These are phyloP conservation scores for Inonotus obliquus DNA, from an alignment of 1,284 basidiomycete genomes.

Conservation along the genomic window DNA sequence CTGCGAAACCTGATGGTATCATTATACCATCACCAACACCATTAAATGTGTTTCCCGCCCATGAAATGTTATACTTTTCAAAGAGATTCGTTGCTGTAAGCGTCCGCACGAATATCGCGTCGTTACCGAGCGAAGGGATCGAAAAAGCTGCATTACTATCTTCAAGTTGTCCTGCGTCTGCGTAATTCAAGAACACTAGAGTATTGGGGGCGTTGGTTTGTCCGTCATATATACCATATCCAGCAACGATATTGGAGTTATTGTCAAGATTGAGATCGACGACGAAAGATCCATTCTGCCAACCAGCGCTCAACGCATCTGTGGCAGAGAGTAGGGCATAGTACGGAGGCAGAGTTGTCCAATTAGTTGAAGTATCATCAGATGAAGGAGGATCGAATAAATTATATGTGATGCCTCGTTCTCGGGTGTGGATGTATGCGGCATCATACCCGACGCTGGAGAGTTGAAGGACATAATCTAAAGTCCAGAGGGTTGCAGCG, in stretches of 20 bases:
- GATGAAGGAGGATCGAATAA: slow-evolving; percentile 42
- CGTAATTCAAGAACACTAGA: slow-evolving; percentile 60
- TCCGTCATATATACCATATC: slow-evolving; percentile 57
- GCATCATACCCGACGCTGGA: slow-evolving; percentile 45
- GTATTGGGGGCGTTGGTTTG: slow-evolving; percentile 33
- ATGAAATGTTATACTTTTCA: slow-evolving; percentile 55
- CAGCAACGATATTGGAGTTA: slow-evolving; percentile 38
- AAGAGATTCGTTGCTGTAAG: slow-evolving; percentile 38
- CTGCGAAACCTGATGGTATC: slow-evolving; percentile 37
- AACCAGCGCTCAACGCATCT: slow-evolving; percentile 43
- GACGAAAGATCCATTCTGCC: slow-evolving; percentile 41
- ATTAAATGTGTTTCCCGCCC: slow-evolving; percentile 44
- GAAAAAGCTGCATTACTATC: slow-evolving; percentile 28
- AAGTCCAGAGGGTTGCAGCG: slow-evolving; percentile 66
- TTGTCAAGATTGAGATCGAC: slow-evolving; percentile 47
- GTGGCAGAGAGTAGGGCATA: slow-evolving; percentile 55
- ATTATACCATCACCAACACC: slow-evolving; percentile 34
- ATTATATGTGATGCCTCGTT: slow-evolving; percentile 47
- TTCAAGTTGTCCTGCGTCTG: slow-evolving; percentile 30
- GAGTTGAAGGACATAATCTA: slow-evolving; percentile 63
- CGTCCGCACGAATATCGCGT: slow-evolving; percentile 37
- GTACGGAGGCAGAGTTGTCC: slow-evolving; percentile 50
- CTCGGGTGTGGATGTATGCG: slow-evolving; percentile 48
- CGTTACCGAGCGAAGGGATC: slow-evolving; percentile 18
- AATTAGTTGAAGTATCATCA: slow-evolving; percentile 34